Evolutionary conservation across 176 grass and related monocot species (phyloP).

Genomic region (Triticum turgidum): DNA sequence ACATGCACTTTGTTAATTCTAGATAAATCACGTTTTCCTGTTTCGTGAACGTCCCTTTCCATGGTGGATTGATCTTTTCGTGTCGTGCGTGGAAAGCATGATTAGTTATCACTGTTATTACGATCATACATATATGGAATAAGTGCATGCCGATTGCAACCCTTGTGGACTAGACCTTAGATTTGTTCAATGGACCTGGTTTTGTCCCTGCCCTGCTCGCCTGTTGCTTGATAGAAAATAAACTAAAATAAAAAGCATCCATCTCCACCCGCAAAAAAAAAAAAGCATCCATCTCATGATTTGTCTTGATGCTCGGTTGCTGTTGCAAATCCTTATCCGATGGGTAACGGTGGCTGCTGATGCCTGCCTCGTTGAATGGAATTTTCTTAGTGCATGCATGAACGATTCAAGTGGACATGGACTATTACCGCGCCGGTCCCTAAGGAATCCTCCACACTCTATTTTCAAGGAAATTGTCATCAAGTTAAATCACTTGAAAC

Average conservation of each 20-base stretch:
- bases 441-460: too few species aligned
- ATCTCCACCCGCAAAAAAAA: background rate
- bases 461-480: too few species aligned
- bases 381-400: too few species aligned
- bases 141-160: constrained; percentile 26
- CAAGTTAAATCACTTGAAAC: too few species aligned
- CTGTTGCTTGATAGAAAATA: constrained; percentile 39
- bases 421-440: too few species aligned
- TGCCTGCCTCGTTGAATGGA: too few species aligned
- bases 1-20: background rate
- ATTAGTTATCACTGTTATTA: constrained; percentile 6
- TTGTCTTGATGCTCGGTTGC: constrained; percentile 11
- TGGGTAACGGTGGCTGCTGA: background rate
- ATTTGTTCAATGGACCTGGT: constrained; percentile 54
- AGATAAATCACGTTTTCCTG: constrained; percentile 1
- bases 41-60: constrained; percentile 13
- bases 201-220: constrained; percentile 14
- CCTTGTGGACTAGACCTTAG: background rate
- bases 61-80: constrained; percentile 2
- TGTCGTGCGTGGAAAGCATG: constrained; percentile 32
- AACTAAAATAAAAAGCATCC: background rate
- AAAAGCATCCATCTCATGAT: background rate
- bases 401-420: too few species aligned
- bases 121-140: constrained; percentile 32
- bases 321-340: constrained; percentile 48